Evolutionary conservation across 2,329 filamentous ascomycete species (phyloP).

Genomic region (Zelopaecilomyces penicillatus): DNA sequence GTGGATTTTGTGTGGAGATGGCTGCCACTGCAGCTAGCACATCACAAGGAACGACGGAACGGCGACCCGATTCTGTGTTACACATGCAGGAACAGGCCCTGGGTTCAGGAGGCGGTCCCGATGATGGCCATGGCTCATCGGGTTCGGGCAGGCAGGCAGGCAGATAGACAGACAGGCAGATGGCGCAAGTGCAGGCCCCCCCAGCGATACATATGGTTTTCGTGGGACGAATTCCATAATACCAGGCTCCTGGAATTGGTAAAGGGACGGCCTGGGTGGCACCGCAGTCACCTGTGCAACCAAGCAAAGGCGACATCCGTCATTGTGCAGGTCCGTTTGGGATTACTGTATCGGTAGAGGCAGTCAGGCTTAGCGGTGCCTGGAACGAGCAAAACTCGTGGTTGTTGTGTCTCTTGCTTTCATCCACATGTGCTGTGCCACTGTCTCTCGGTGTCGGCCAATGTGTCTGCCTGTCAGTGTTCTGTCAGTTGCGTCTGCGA

Average conservation of each 20-base stretch:
- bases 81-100: slow-evolving; percentile 12
- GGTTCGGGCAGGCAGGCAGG: slow-evolving; percentile 1
- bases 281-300: slow-evolving; percentile 3
- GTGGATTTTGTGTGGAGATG: too few species aligned
- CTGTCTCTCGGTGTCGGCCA: too few species aligned
- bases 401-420: too few species aligned
- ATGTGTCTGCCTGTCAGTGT: too few species aligned
- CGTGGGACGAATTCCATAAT: neutral
- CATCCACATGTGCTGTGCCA: too few species aligned
- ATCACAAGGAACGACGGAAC: slow-evolving; percentile 7
- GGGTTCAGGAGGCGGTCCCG: slow-evolving; percentile 1
- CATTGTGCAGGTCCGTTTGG: neutral
- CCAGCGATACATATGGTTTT: slow-evolving; percentile 1
- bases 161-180: too few species aligned
- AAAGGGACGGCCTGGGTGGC: neutral
- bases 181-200: too few species aligned
- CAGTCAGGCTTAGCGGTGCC: too few species aligned
- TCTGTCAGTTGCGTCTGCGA: too few species aligned
- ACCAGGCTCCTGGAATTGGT: slow-evolving; percentile 5
- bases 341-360: too few species aligned
- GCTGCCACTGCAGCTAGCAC: slow-evolving; percentile 6
- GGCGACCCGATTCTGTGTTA: slow-evolving; percentile 10
- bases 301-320: slow-evolving; percentile 2
- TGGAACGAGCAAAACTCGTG: too few species aligned
- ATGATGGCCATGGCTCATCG: slow-evolving; percentile 1